Conservation (phyloP, 352 stramenopile species). For the Phytophthora lateralis region DNA sequence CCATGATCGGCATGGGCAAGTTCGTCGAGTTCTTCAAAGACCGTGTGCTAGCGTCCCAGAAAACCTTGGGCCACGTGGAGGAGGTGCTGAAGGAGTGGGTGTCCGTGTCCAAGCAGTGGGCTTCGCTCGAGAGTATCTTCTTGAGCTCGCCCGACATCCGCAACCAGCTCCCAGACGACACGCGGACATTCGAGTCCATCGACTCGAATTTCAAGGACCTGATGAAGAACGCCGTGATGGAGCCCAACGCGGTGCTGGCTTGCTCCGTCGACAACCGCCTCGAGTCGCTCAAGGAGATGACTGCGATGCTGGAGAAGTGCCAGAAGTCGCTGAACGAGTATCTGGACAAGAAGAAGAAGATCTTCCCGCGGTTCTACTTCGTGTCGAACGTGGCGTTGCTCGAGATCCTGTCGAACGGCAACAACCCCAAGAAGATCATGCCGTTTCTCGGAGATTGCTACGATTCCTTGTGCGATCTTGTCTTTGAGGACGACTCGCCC, state of each 20-base stretch:
- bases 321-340: constrained; percentile 91
- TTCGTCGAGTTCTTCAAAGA: constrained; percentile 93
- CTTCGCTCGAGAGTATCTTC: constrained; percentile 90
- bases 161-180: constrained; percentile 88
- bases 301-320: constrained; percentile 87
- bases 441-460: constrained; percentile 98
- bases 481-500: constrained; percentile 79
- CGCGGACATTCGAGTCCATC: constrained; percentile 87
- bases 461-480: constrained; percentile 91
- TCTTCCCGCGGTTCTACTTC: constrained; percentile 92
- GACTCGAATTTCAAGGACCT: constrained; percentile 92
- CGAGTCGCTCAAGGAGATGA: constrained; percentile 89
- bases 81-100: constrained; percentile 90
- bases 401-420: constrained; percentile 90
- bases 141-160: constrained; percentile 88
- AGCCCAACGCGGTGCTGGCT: constrained; percentile 79
- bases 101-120: constrained; percentile 88
- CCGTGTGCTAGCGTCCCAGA: constrained; percentile 75
- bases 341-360: constrained; percentile 93
- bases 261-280: constrained; percentile 83
- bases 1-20: constrained; percentile 91
- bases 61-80: constrained; percentile 84
- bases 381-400: constrained; percentile 88
- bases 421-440: constrained; percentile 98
- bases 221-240: constrained; percentile 90